Conservation (phyloP, 352 stramenopile genomes). For the Phytophthora litchii region DNA sequence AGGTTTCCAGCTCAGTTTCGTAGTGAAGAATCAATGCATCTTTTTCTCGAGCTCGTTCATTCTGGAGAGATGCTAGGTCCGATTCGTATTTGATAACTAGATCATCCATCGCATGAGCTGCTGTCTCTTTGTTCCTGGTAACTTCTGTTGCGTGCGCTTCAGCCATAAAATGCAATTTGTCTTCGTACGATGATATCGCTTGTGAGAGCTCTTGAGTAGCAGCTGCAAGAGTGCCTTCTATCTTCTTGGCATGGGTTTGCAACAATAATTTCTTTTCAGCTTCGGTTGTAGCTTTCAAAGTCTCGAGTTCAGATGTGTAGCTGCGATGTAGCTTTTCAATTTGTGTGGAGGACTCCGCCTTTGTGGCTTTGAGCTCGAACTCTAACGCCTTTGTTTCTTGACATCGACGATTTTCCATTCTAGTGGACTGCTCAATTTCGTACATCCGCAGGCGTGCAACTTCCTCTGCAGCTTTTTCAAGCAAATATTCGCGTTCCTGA, state of each 20-base stretch:
- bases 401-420: slow-evolving; percentile 24
- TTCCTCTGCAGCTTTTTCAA: slow-evolving; percentile 30
- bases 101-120: slow-evolving; percentile 15
- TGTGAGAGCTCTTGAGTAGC: slow-evolving; percentile 29
- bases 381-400: slow-evolving; percentile 32
- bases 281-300: slow-evolving; percentile 17
- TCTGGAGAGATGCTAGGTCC: slow-evolving; percentile 26
- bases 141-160: slow-evolving; percentile 29
- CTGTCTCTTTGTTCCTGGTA: slow-evolving; percentile 13
- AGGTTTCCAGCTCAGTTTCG: slow-evolving; percentile 51
- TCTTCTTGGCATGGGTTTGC: slow-evolving; percentile 29
- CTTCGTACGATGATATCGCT: slow-evolving; percentile 31
- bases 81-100: slow-evolving; percentile 38
- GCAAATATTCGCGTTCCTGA: slow-evolving; percentile 26
- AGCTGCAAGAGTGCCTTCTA: slow-evolving; percentile 20
- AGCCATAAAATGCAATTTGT: slow-evolving; percentile 9
- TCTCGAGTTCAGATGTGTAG: slow-evolving; percentile 29
- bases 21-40: slow-evolving; percentile 44
- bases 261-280: slow-evolving; percentile 22
- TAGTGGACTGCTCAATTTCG: slow-evolving; percentile 39
- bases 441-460: slow-evolving; percentile 31
- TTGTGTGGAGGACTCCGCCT: slow-evolving; percentile 11
- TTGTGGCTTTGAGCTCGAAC: slow-evolving; percentile 21
- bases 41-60: slow-evolving; percentile 25
- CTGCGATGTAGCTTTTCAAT: slow-evolving; percentile 32